These are phyloP conservation scores for Rosa persica DNA, from an alignment of 306 rosid species.

Conservation along the genomic window DNA sequence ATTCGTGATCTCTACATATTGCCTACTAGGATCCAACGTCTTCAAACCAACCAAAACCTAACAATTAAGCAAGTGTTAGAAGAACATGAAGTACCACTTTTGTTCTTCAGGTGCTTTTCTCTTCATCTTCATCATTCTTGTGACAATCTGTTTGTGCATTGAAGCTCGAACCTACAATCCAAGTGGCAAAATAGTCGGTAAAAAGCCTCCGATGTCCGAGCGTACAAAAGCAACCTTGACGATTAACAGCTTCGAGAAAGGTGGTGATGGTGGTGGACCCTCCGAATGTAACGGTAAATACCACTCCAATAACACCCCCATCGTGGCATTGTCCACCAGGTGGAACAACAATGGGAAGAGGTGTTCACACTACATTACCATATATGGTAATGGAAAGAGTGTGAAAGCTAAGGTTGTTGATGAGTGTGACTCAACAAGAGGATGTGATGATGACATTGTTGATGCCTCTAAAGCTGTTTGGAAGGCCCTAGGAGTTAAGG, in stretches of 20 bases:
- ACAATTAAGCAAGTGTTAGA: not conserved
- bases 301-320: constrained; percentile 26
- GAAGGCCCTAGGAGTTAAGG: constrained; percentile 23
- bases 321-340: constrained; percentile 45
- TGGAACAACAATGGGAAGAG: constrained; percentile 31
- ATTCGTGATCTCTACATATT: not conserved
- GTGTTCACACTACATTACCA: constrained; percentile 29
- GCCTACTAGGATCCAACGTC: not conserved
- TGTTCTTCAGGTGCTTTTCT: not conserved
- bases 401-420: constrained; percentile 57
- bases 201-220: not conserved
- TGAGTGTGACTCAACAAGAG: constrained; percentile 55
- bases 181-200: not conserved
- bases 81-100: constrained; percentile 8
- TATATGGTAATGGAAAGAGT: constrained; percentile 38
- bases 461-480: constrained; percentile 35
- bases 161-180: not conserved
- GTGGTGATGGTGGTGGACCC: constrained; percentile 30
- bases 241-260: not conserved
- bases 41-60: not conserved
- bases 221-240: not conserved
- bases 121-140: not conserved
- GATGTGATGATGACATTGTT: constrained; percentile 37
- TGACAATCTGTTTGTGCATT: not conserved
- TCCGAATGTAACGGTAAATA: constrained; percentile 37